Conservation (phyloP, 148 eudicot species). For the Rhododendron kiyosumense region DNA sequence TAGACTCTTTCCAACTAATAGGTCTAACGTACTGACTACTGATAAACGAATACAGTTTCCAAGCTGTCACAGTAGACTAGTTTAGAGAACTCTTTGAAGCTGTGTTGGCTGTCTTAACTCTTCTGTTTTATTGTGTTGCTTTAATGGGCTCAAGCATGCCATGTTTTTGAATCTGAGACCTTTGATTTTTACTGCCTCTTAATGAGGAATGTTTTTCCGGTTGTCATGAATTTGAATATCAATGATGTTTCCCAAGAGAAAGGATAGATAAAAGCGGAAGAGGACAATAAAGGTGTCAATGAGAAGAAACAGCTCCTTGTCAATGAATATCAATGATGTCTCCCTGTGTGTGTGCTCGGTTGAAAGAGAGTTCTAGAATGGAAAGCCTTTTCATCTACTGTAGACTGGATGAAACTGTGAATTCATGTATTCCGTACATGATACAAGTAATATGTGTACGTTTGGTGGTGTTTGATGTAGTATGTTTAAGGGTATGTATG, state of each 20-base stretch:
- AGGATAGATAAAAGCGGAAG: background rate
- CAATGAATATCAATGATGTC: too few relatives aligned
- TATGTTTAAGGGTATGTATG: too few relatives aligned
- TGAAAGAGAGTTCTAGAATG: background rate
- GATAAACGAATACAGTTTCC: background rate
- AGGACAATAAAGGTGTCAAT: background rate
- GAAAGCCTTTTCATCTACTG: background rate
- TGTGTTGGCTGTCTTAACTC: background rate
- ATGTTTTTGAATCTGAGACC: background rate
- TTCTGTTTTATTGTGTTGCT: background rate
- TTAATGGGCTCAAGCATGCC: background rate
- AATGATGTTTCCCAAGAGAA: background rate
- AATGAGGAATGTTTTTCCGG: background rate
- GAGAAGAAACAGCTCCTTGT: background rate
- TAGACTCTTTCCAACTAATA: background rate
- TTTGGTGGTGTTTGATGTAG: background rate
- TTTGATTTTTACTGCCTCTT: background rate
- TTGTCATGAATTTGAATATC: background rate
- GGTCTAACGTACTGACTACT: background rate
- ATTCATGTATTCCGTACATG: background rate
- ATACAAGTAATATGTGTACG: background rate
- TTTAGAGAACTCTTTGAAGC: background rate
- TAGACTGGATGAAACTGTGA: background rate
- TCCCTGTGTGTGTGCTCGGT: background rate
- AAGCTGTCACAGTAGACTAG: too few relatives aligned